Evolutionary conservation across 495 filamentous ascomycete genomes (phyloP), one percentile per base, ranked within the genome.

Genomic region (Aspergillus sparsus): DNA sequence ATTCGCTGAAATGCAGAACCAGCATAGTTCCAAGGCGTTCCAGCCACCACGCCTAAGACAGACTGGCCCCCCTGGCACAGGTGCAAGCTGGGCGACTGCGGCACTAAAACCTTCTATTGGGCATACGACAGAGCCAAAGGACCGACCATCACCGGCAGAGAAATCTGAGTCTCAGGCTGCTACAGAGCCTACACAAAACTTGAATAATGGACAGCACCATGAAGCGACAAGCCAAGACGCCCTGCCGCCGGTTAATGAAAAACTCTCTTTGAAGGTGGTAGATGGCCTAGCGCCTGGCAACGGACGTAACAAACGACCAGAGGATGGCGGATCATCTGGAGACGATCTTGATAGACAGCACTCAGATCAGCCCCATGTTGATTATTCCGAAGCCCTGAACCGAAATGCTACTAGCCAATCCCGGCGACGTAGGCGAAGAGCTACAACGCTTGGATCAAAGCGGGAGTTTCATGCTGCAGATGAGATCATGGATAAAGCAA

Each of bases 401-500:
- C 62, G 73, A 36, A 82, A 80, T 64, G 68, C 73, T 11, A 70
- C 73, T 13, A 68, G 72, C 6, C 71, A 77, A 51, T 68, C 73
- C n/a, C 69, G 71, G 37, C 80, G 79, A 57, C 83, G 89, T 33
- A 71, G 85, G 54, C 83, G 92, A 18, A 81, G 95, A 58, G 85
- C 85, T 0, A 91, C 88, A 49, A 96, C 92, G 1, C 87, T 87
- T 69, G 83, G 85, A 55, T 89, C 85, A 37, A 88, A 84, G 60
- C 82, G 87, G 13, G 88, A 88, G 2, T 89, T 92, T 70, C 82
- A 83, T 62, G 80, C 81, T 1, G 78, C 79, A 11, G 92, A 93
- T 64, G 90, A 93, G 49, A 67, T 96, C 42, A 76, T 97, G 63
- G 82, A 82, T 50, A 83, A 80, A 49, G 81, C 79, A 13, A 89